Evolutionary conservation across 2,329 filamentous ascomycete genomes (phyloP), one percentile per base, ranked within the genome.

Genomic region (Curvularia lunata): DNA sequence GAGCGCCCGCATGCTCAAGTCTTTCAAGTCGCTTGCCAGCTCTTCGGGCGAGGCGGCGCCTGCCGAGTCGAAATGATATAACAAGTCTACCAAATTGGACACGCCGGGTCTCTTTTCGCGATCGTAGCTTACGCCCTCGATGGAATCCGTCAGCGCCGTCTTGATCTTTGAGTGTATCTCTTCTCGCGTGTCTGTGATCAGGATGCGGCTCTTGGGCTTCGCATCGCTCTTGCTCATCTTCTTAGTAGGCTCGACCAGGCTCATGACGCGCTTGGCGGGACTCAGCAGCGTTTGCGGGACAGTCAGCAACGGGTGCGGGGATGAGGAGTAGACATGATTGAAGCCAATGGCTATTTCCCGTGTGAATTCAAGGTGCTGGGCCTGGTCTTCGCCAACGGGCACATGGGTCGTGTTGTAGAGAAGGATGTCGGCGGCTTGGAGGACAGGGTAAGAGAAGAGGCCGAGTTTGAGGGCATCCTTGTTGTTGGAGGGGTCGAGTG

Each of bases 141-240:
- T 73, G 0, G 86, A 89, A 76, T 99, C 95, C 1, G 95, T 98
- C 30, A 92, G 74, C 7, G 95, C 91, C 6, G 80, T 77, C 63
- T 82, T 86, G 63, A 98, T 80, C 74, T 96, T 97, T 46, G 78
- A 77, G 19, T 79, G 77, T 60, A 98, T 93, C 3, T 83, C 80
- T 0, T 84, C 78, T 0, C 84, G 79, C 0, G 81, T 77, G 67
- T 97, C 91, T 1, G 89, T 96, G 59, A 99, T 86, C 12, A 95
- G 80, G 66, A 99, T 96, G 18, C 92, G 85, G 7, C 92, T 96
- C 48, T 84, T 85, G 2, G 85, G 82, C 65, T 90, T 86, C 0
- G 83, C 72, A 68, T 92, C 84, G 0, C 92, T 97, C 78, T 99
- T 99, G 54, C 92, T 97, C 95, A 99, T 99, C 75, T 99, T 99